Percentiles rank a stretch among this genome's conserved stretches.
Conservation (phyloP, 2,329 filamentous ascomycete genomes). For the Berkeleyomyces rouxiae region DNA sequence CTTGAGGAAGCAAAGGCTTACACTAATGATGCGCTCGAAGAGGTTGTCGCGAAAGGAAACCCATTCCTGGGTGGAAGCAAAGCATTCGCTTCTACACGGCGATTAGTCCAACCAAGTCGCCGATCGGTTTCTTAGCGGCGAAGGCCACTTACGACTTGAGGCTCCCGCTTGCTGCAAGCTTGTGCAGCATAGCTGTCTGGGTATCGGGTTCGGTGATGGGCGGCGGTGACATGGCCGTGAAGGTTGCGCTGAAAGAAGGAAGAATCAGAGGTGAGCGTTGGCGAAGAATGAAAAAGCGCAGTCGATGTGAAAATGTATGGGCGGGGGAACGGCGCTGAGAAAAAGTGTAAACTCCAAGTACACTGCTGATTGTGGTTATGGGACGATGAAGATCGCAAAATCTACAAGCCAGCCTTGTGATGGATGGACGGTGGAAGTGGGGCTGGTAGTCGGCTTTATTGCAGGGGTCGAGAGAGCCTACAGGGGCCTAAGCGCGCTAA, state of each 20-base stretch:
- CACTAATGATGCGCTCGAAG: constrained; percentile 10
- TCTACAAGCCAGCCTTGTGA: not conserved
- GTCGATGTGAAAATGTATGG: not conserved
- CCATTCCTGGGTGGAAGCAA: constrained; percentile 3
- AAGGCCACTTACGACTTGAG: not conserved
- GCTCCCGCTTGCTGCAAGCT: not conserved
- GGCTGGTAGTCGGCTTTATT: not conserved
- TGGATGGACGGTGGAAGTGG: not conserved
- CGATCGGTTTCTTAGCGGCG: not conserved
- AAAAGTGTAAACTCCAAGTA: not conserved
- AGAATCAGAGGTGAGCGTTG: not conserved
- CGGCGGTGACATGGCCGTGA: not conserved
- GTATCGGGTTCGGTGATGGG: not conserved
- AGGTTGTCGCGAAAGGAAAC: constrained; percentile 9
- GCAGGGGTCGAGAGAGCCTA: not conserved
- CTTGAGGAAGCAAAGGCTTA: not conserved
- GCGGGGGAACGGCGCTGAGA: not conserved
- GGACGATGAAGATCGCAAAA: not conserved
- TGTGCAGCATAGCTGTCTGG: not conserved
- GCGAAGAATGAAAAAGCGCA: not conserved
- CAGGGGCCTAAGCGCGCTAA: not conserved
- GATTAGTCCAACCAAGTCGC: not conserved
- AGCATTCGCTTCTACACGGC: not conserved
- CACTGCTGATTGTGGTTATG: not conserved
- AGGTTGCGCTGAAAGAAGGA: not conserved